Percentiles rank a stretch among this genome's conserved stretches.
These are phyloP conservation scores for Fragosphaeria purpurea DNA, from an alignment of 2,329 filamentous ascomycete genomes.

Conservation along the genomic window DNA sequence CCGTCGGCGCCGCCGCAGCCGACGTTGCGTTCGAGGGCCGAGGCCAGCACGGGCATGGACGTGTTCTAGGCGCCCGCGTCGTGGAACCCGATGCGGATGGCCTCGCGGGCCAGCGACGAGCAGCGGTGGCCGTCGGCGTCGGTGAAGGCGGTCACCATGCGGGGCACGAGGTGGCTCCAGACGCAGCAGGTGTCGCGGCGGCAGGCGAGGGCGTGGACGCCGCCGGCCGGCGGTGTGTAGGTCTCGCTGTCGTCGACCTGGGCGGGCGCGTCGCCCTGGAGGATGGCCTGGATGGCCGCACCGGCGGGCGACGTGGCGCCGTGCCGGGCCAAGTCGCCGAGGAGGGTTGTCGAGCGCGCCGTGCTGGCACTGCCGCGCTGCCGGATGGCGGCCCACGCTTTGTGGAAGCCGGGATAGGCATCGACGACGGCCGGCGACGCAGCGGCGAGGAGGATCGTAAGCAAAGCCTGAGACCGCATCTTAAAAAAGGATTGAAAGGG, in stretches of 20 bases:
- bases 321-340: constrained; percentile 29
- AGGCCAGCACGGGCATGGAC: constrained; percentile 1
- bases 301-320: constrained; percentile 25
- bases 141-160: constrained; percentile 25
- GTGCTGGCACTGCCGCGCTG: too few relatives aligned
- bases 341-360: constrained; percentile 8
- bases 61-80: constrained; percentile 33
- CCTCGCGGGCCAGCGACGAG: constrained; percentile 27
- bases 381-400: too few relatives aligned
- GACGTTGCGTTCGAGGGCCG: not conserved
- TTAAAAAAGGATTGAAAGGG: too few relatives aligned
- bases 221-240: constrained; percentile 11
- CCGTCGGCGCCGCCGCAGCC: constrained; percentile 31
- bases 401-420: too few relatives aligned
- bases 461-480: too few relatives aligned
- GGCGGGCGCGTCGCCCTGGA: constrained; percentile 13
- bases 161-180: constrained; percentile 29
- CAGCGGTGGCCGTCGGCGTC: constrained; percentile 11
- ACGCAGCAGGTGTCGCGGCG: constrained; percentile 22
- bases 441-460: too few relatives aligned
- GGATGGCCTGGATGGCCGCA: constrained; percentile 27
- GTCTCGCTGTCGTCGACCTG: constrained; percentile 15
- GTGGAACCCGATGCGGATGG: constrained; percentile 37
- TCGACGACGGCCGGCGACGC: too few relatives aligned
- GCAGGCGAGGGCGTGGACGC: constrained; percentile 17